Base-by-base conservation (phyloP, 164 flowering plant genomes). In the Stephania japonica region DNA sequence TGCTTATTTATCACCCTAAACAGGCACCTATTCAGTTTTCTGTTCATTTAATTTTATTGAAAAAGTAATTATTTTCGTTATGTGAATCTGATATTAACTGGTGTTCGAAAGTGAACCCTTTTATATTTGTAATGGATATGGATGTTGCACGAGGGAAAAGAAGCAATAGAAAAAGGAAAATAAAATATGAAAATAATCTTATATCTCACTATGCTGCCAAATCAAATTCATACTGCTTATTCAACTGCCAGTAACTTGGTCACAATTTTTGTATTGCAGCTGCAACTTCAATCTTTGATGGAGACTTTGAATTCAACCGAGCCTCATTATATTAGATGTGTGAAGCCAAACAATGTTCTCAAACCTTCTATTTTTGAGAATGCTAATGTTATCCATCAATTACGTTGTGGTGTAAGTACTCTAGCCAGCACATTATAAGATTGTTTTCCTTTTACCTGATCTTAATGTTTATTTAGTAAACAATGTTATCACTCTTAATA, bases 281-380 rank as follows among this genome's bases (percentile, higher is more conserved):
- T 87, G 64, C 99, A 96, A 90, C 97, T 96, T 73, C 99, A 96
- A 81, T 88, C 97, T 72, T 87, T 96, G 81, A 92, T 96, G 99
- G 99, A 96, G 78, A 96, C 97, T 41, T 83, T 96, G 80, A 96
- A 69, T 82, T 82, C 94, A 72, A 96, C 97, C 7, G 98, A 96
- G 75, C 99, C 99, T 80, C 98, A 93, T 80, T 96, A 96, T 80
- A 92, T 96, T 80, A 87, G 99, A 90, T 96, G 99, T 82, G 98
- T 96, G 82, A 96, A 96, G 85, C 99, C 99, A 62, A 96, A 96
- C 78, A 91, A 87, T 86, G 88, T 86, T 63, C 91, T 96, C 72
- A 96, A 91, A 83, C 99, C 99, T 70, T 87, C 92, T 69, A 93
- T 96, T 72, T 96, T 96, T 86, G 98, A 96, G 86, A 96, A 92